Base-by-base conservation (phyloP, 805 yeast species). In the Yamadazyma kitorensis region DNA sequence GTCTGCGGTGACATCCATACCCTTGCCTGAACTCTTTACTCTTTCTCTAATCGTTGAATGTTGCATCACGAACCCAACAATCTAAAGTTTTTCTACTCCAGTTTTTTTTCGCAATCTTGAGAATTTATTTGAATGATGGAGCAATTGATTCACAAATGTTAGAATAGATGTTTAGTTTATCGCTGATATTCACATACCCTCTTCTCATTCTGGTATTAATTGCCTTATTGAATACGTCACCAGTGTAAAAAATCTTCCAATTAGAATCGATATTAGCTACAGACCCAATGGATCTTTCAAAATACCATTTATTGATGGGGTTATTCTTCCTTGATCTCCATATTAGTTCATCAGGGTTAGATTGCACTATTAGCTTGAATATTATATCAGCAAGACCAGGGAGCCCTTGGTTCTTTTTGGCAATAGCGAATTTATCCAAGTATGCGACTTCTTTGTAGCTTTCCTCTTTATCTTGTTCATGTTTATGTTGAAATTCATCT, bases 301-400 rank as follows among this genome's bases (percentile, higher is more conserved):
- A 93, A 54, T 91, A 91, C 98, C 98, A 93, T 52, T 88, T 88
- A 64, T 93, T 93, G 6, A 93, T 96, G 0, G 96, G 96, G 56
- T 93, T 93, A 36, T 64, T 74, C 38, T 73, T 74, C 29, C 95
- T 67, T 1, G 98, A 91, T 49, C 98, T 74, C 98, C 98, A 93
- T 2, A 93, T 62, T 9, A 88, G 56, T 52, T 87, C 93, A 11
- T 71, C 60, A 0, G 86, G 84, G 52, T 80, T 89, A 23, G 78
- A 57, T 31, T 75, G 76, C 7, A 78, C 62, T 68, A 93, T 77
- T 6, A 84, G 70, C 53, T 91, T 93, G 67, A 93, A 88, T 16
- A 91, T 80, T 15, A 93, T 78, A 54, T 93, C 98, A 0, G 98
- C 97, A 10, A 91, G 80, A 4, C 97, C 95, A 4, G 94, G 80